Evolutionary conservation across 768 basidiomycete species (phyloP), one percentile per base, ranked within the genome.

Genomic region (Arthromyces matolae): DNA sequence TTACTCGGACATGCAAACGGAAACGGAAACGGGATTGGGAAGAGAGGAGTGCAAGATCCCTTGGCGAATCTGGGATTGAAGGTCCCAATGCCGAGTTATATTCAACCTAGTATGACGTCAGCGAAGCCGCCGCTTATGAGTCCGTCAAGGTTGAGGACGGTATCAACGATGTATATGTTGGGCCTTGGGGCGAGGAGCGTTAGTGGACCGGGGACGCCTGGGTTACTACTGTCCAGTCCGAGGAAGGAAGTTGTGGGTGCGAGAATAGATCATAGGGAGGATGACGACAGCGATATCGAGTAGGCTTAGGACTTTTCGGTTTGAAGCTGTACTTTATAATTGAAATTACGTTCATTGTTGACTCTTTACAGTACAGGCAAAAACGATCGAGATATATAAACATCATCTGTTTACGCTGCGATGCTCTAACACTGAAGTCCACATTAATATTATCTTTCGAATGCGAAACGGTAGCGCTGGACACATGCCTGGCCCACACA

Each of bases 161-260:
- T 78, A 16, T 83, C 83, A 19, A 71, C 77, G 47, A 79, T 84
- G 78, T 83, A 83, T 59, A 76, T 78, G 69, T 62, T 86, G 1
- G 83, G 82, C 4, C 59, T 83, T 13, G 82, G 84, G 20, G 63
- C 74, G 43, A 66, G 73, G 40, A 69, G 42, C 39, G 41, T 44
- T 5, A 51, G 66, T 36, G 58, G 32, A 4, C 24, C 47, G 39
- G 56, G 35, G 20, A 28, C 19, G 6, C 28, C 8, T 37, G 27
- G 52, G 19, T 45, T 56, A 3, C 43, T 59, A 14, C 24, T 27
- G 1, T 6, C 28, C 13, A 54, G 37, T 25, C 53, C 37, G 13
- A 39, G 24, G 28, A 44, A 38, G 14, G 23, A 23, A 18, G 9
- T 12, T 24, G 18, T 3, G 9, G n/a, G 34, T 16, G 32, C 14